These are phyloP conservation scores for Physcomitrellopsis africana DNA, from an alignment of 225 moss, liverwort and hornwort species.

Conservation along the genomic window DNA sequence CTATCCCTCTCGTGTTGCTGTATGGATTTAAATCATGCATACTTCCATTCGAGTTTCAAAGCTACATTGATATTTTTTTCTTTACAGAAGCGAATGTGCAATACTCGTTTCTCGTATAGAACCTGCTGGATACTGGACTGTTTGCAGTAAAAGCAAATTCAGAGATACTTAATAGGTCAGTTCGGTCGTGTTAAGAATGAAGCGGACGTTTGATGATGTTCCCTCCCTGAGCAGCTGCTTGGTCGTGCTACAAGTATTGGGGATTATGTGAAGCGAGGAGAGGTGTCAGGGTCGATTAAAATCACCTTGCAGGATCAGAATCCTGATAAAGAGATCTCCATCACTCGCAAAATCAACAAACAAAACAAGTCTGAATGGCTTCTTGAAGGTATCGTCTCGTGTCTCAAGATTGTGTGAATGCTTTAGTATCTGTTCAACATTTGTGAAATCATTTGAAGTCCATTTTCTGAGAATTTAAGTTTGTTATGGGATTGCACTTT, in stretches of 20 bases:
- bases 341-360: constrained; percentile 82
- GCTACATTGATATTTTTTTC: constrained; percentile 11
- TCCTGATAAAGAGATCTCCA: constrained; percentile 51
- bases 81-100: neutral
- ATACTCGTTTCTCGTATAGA: neutral
- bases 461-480: neutral
- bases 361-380: constrained; percentile 89
- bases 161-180: constrained; percentile 7
- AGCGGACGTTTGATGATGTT: constrained; percentile 21
- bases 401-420: neutral
- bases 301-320: constrained; percentile 73
- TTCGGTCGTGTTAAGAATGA: neutral
- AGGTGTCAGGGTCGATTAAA: constrained; percentile 87
- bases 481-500: neutral
- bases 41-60: constrained; percentile 17
- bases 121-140: constrained; percentile 1
- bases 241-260: constrained; percentile 89
- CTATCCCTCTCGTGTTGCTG: neutral
- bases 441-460: constrained; percentile 13
- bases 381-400: constrained; percentile 63
- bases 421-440: neutral
- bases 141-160: neutral
- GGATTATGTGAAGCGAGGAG: constrained; percentile 94
- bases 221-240: constrained; percentile 60
- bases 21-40: neutral